Evolutionary conservation across 1,284 basidiomycete species (phyloP).

Genomic region (Trametes hirsuta): DNA sequence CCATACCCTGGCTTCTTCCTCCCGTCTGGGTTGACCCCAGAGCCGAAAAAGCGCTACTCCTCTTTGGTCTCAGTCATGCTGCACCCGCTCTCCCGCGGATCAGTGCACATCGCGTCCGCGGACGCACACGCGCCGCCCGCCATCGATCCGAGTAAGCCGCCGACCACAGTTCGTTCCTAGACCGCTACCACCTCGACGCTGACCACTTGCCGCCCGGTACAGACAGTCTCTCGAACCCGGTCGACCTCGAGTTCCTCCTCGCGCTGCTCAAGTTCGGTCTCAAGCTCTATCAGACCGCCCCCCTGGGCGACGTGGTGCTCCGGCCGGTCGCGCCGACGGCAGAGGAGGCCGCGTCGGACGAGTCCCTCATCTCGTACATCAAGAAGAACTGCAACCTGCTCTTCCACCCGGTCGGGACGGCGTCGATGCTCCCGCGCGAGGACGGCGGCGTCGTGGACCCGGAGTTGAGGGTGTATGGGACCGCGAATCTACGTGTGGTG

Average conservation of each 20-base stretch:
- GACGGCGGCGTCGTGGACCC: constrained; percentile 57
- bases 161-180: background rate
- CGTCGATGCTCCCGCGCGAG: constrained; percentile 50
- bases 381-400: constrained; percentile 14
- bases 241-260: constrained; percentile 24
- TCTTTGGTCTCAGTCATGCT: constrained; percentile 5
- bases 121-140: constrained; percentile 45
- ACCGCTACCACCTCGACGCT: background rate
- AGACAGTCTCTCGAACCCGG: constrained; percentile 17
- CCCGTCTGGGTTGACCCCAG: constrained; percentile 3
- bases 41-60: constrained; percentile 10
- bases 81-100: constrained; percentile 17
- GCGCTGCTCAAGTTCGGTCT: constrained; percentile 17
- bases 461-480: constrained; percentile 38
- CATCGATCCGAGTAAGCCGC: constrained; percentile 42
- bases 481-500: constrained; percentile 11
- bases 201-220: background rate
- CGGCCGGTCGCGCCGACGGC: constrained; percentile 15
- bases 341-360: constrained; percentile 15
- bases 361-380: constrained; percentile 22
- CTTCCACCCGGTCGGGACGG: constrained; percentile 20
- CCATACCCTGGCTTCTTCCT: constrained; percentile 16
- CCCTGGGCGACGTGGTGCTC: constrained; percentile 18
- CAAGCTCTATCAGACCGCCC: constrained; percentile 18
- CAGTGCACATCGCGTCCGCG: constrained; percentile 38